Conservation (phyloP, 2,329 filamentous ascomycete species). For the Nemania serpens region DNA sequence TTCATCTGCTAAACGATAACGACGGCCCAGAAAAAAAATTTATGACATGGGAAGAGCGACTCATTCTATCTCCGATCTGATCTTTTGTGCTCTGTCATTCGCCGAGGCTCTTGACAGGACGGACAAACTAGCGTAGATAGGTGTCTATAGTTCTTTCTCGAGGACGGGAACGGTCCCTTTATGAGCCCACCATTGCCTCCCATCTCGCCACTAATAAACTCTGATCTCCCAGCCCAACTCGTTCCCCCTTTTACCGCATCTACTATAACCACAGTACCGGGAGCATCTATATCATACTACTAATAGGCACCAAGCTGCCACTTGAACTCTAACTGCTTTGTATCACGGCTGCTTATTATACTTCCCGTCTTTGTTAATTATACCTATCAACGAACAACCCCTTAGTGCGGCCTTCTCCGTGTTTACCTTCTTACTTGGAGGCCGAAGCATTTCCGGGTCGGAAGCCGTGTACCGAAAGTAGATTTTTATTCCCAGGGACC, state of each 20-base stretch:
- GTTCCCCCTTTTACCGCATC: background rate
- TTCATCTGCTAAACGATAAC: background rate
- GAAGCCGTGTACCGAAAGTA: background rate
- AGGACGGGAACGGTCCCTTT: background rate
- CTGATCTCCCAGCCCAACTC: background rate
- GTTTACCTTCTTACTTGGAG: background rate
- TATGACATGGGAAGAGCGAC: slow-evolving; percentile 16
- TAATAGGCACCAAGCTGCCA: background rate
- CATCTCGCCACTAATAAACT: slow-evolving; percentile 7
- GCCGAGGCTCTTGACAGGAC: background rate
- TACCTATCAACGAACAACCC: background rate
- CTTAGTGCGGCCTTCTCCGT: background rate
- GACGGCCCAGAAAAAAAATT: slow-evolving; percentile 10
- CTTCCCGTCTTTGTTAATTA: background rate
- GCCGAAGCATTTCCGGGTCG: background rate
- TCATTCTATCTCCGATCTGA: slow-evolving; percentile 7
- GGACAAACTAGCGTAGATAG: background rate
- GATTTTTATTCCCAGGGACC: background rate
- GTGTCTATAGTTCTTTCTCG: background rate
- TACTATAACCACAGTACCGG: background rate
- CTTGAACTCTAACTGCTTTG: background rate
- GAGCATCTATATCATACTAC: background rate
- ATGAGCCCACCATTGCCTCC: slow-evolving; percentile 10
- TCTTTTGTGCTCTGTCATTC: slow-evolving; percentile 10
- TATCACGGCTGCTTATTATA: background rate